These are phyloP conservation scores for Cercospora citrullina DNA, from an alignment of 2,329 filamentous ascomycete species.

Conservation along the genomic window DNA sequence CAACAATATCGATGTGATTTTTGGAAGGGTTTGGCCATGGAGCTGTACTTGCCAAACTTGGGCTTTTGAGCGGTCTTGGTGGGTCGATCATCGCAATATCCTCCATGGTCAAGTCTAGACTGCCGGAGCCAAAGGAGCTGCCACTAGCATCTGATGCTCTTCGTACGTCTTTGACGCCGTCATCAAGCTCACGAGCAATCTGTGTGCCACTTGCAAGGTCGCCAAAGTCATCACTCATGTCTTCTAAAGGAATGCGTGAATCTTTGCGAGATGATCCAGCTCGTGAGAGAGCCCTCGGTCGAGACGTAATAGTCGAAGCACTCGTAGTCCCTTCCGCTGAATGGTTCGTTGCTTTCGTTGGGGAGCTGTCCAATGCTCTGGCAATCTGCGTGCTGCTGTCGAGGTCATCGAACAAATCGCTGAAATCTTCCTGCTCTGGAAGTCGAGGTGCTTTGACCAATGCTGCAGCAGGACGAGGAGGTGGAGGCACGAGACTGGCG, in stretches of 20 bases:
- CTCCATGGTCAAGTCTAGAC: constrained; percentile 45
- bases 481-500: constrained; percentile 15
- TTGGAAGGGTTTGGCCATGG: background rate
- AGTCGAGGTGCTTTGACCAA: background rate
- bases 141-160: constrained; percentile 14
- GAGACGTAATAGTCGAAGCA: background rate
- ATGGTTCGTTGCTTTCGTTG: background rate
- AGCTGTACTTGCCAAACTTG: constrained; percentile 3
- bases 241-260: constrained; percentile 16
- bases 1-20: background rate
- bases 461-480: background rate
- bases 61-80: constrained; percentile 15
- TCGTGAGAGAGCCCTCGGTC: background rate
- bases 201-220: constrained; percentile 51
- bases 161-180: constrained; percentile 18
- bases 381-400: constrained; percentile 49
- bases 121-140: constrained; percentile 42
- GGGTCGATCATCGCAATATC: constrained; percentile 43
- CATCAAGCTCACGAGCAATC: constrained; percentile 46
- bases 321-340: background rate
- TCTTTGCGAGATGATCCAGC: background rate
- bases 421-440: constrained; percentile 27
- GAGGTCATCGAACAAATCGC: constrained; percentile 41
- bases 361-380: constrained; percentile 39
- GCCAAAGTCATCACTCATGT: constrained; percentile 35